Base-by-base conservation (phyloP, 2,329 filamentous ascomycete species). In the Teratosphaeriaceae sp. region DNA sequence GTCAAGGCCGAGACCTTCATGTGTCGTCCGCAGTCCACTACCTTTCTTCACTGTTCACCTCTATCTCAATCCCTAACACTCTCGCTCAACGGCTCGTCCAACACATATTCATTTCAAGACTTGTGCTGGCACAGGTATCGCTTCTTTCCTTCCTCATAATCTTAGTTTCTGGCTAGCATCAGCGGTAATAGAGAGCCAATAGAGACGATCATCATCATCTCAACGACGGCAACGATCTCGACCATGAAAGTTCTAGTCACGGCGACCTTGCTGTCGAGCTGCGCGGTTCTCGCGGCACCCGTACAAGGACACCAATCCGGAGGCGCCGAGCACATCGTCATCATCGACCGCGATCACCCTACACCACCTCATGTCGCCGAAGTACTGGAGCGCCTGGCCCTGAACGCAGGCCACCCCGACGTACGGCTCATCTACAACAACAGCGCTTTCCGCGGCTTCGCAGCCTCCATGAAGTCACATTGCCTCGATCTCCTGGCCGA, bases 381-480 rank as follows among this genome's bases (percentile, higher is more conserved):
- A 26, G 55, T 68, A 5, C 54, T 69, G 16, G 44, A 53, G 13
- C 50, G 61, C 27, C 46, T 68, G 12, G 58, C 59, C 11, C 62
- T 71, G 11, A 49, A 59, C 40, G 47, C 56, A n/a, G 53, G 60
- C 7, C 65, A 69, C 45, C 52, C 64, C 3, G 59, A 65, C 44
- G 65, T 68, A 40, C 44, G 55, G 16, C 58, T 66, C 34, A 56
- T 63, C 27, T 68, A 61, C 60, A 63, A 69, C 52, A 68, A 69
- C 51, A 59, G 55, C 33, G 62, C 56, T 12, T 66, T 69, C 53
- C 53, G 57, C 24, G 65, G 65, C 36, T 65, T 70, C 44, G 53
- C 63, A 30, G 60, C 68, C 7, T 59, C 59, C 13, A 67, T 70
- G 53, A 64, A 67, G 44, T 51, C 57, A 0, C 62, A 67, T 43